Base-by-base conservation (phyloP, 306 rosid species). In the Trichosanthes truncata region DNA sequence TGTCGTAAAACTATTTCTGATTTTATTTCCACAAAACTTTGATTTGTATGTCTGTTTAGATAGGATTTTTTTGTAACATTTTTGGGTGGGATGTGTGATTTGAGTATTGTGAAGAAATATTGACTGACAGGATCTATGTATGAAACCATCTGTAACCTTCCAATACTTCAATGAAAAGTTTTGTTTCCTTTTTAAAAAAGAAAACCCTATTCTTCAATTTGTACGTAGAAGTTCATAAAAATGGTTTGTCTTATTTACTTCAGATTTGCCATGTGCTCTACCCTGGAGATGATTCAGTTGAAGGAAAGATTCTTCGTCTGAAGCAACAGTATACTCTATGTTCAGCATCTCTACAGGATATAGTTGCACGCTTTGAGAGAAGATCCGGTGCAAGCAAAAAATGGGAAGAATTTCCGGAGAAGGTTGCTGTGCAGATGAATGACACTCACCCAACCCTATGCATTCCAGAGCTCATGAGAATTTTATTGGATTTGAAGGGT, bases 391-490 rank as follows among this genome's bases (percentile, higher is more conserved):
- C 84, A 79, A 75, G 76, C 48, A 72, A 84, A 78, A 88, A 89
- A 77, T 95, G 99, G 99, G 92, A 91, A 68, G 94, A 93, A 49
- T 90, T 95, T 80, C 97, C 97, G 35, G 88, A 87, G 80, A 95
- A 95, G 87, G 97, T 95, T 79, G 97, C 99, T 15, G 97, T 95
- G 72, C 99, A 95, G 91, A 95, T 95, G 99, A 95, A 95, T 83
- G 99, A 95, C 81, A 95, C 97, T 82, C 99, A 95, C 84, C 99
- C 99, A 81, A 95, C 99, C 77, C 93, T 95, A 82, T 95, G 99
- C 91, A 95, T 95, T 84, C 99, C 97, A 25, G 99, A 95, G 85
- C 82, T 95, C 87, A 79, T 95, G 89, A 87, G 99, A 80, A 89
- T 93, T 84, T 85, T 95, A 85, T 85, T 95, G 81, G 99, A 95